Base-by-base conservation (phyloP, 2,329 filamentous ascomycete genomes). In the Apiospora malaysiana region DNA sequence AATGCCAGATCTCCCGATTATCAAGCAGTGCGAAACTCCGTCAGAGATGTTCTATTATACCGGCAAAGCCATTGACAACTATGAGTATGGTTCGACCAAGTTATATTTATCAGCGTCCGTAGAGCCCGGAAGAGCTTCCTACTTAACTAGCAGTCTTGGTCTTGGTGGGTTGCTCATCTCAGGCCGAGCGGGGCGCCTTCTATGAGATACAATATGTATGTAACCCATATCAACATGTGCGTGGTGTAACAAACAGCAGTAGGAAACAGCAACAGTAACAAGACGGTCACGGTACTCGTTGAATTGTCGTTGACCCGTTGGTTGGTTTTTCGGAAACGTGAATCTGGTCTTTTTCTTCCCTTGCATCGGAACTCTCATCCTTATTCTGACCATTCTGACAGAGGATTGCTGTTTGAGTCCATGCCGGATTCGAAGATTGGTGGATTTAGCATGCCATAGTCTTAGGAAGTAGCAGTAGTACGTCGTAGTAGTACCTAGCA, bases 1-100 rank as follows among this genome's bases (percentile, higher is more conserved):
- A 40, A 47, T 71, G 70, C 70, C 25, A 69, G 70, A 71, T 71
- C 70, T 69, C 23, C 68, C 21, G 70, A 43, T 10, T 65, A 71
- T 71, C 40, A 67, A 67, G 66, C 66, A 67, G 32, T 21, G 32
- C 56, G 56, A 63, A 63, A 63, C 56, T 9, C 56, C 18, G 40
- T 6, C n/a, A n/a, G 4, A 23, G 12, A 27, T n/a, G 32, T n/a
- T 4, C 56, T 63, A 4, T 14, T 4, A 6, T 32, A 32, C 32
- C 8, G 40, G 56, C 56, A n/a, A 23, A n/a, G 32, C 56, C 21
- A 21, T 18, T 9, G 18, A 40, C 21, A 8, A 23, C n/a, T 16
- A 40, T 21, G 56, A 14, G 18, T 32, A 12, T 63, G 3, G 18
- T 40, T n/a, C 56, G 32, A 14, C 18, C 7, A 14, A 32, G 14